A percentile compares a stretch with the other conserved stretches of the same genome.
Conservation (phyloP, 441 rosid species). For the Monsonia emarginata region DNA sequence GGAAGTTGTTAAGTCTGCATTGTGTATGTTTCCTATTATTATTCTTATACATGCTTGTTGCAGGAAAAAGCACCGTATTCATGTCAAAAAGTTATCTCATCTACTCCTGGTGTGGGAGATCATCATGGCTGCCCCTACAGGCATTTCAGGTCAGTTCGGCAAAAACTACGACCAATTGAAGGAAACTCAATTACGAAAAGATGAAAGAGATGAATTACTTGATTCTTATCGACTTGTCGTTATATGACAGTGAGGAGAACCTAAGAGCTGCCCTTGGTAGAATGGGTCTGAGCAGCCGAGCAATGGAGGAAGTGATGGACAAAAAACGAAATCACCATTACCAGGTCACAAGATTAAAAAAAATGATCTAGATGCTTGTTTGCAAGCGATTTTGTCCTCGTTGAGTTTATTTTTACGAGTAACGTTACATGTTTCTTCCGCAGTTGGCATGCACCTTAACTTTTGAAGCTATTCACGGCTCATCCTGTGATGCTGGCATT, state of each 20-base stretch:
- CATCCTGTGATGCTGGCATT: constrained; percentile 69
- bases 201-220: not conserved
- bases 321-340: constrained; percentile 49
- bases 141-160: constrained; percentile 60
- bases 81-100: constrained; percentile 70
- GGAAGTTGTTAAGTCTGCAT: not conserved
- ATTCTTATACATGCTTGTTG: constrained; percentile 17
- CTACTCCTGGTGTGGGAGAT: constrained; percentile 73
- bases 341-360: not conserved
- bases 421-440: not conserved
- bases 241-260: constrained; percentile 59
- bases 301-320: constrained; percentile 59
- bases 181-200: not conserved
- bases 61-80: constrained; percentile 95
- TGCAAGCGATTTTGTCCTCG: constrained; percentile 19
- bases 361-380: not conserved
- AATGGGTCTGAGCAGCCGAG: constrained; percentile 67
- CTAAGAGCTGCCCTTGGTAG: constrained; percentile 67
- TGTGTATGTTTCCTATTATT: not conserved
- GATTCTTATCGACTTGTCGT: constrained; percentile 13
- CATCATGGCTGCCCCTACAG: constrained; percentile 92
- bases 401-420: constrained; percentile 7
- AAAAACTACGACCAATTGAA: not conserved
- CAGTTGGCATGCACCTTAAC: constrained; percentile 93
- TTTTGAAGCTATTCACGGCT: constrained; percentile 69